Evolutionary conservation across 495 filamentous ascomycete species (phyloP).

Genomic region (Xylaria curta): DNA sequence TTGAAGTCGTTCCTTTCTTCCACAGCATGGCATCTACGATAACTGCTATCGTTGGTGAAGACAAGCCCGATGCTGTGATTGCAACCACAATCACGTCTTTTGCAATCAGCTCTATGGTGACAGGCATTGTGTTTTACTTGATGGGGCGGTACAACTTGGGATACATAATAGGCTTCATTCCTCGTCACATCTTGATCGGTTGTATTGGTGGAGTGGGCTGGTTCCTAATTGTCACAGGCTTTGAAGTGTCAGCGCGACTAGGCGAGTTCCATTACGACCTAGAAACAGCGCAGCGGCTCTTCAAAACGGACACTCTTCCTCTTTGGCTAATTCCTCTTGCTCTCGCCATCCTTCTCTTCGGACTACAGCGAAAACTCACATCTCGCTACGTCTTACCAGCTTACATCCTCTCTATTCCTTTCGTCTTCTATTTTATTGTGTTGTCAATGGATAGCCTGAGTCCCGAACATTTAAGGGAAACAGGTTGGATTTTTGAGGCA

Average conservation of each 20-base stretch:
- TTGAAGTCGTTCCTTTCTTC: constrained; percentile 97
- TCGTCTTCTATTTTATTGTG: constrained; percentile 82
- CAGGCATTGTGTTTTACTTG: constrained; percentile 86
- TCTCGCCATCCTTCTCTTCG: constrained; percentile 77
- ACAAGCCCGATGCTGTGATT: constrained; percentile 82
- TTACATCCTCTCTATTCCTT: constrained; percentile 84
- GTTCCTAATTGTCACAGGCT: constrained; percentile 87
- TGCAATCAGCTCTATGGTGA: constrained; percentile 88
- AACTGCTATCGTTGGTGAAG: constrained; percentile 74
- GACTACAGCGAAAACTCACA: constrained; percentile 73
- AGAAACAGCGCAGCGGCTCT: constrained; percentile 74
- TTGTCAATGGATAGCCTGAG: constrained; percentile 67
- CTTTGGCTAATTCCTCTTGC: constrained; percentile 84
- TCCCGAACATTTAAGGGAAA: constrained; percentile 65
- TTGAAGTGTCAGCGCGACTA: constrained; percentile 92
- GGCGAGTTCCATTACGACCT: constrained; percentile 82
- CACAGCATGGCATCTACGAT: constrained; percentile 96
- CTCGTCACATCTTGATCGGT: constrained; percentile 91
- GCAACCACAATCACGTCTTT: constrained; percentile 93
- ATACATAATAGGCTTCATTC: constrained; percentile 94
- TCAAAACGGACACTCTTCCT: constrained; percentile 71
- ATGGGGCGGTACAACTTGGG: constrained; percentile 88
- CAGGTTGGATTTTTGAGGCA: constrained; percentile 89
- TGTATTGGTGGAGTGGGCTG: constrained; percentile 98
- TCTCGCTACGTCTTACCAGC: constrained; percentile 82